Evolutionary conservation across 1,139 yeast species (phyloP), one percentile per base, ranked within the genome.

Genomic region (Geotrichum cucujoidarum): DNA sequence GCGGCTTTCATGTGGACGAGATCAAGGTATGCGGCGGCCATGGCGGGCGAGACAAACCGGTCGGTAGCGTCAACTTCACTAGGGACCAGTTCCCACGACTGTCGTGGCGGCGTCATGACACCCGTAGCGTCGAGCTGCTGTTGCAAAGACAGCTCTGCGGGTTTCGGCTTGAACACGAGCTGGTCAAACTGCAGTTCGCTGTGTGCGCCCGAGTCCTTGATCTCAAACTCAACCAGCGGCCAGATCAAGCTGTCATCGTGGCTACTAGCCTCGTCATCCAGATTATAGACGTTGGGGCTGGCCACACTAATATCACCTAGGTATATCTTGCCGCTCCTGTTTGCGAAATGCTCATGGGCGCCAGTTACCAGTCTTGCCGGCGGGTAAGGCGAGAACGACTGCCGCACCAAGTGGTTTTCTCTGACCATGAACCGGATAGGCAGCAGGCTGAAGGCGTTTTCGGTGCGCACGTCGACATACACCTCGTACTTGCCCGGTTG

Each of bases 401-500:
- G 53, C 17, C 43, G 29, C 21, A 47, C 53, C 21, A 33, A 40
- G 2, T 49, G 46, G 30, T 40, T 46, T 21, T 51, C 53, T 16
- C 36, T 37, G 16, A 54, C 51, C 20, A 46, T 37, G 48, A 60
- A 57, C 21, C 57, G 52, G 18, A 60, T 53, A 3, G 61, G 58
- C 6, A 53, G 35, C 36, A 62, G 44, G 31, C 53, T 55, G 25
- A 51, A 56, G n/a, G 58, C 55, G 39, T 57, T 55, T 21, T 51
- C 50, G 11, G 57, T 57, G 22, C 53, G 52, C 27, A 61, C 36
- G 39, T 57, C 58, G 34, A 62, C 39, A 14, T 48, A 54, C 3
- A 60, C 54, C 25, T 53, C 53, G 51, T 61, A 60, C 8, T 49
- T 36, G 6, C 65, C 64, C 1, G 63, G 60, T 3, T 57, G 51